phyloP scores from a whole-genome alignment of 225 moss, liverwort and hornwort genomes.

The Neckera pumila region DNA sequence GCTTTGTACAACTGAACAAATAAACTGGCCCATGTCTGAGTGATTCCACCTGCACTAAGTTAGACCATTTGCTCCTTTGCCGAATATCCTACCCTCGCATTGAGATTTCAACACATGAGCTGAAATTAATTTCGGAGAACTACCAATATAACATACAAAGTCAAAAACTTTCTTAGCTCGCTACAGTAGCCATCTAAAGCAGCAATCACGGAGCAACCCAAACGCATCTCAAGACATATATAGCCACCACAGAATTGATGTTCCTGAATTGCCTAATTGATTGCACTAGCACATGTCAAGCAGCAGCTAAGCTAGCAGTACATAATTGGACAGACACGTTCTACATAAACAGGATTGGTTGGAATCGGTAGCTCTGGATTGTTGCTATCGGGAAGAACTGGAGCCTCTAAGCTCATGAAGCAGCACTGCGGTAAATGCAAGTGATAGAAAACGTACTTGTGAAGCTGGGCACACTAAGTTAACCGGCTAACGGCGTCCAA shows the following conservation, averaged over 20 bases:
- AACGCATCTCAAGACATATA: background rate
- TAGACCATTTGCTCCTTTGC: background rate
- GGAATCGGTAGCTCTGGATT: background rate
- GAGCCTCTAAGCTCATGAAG: background rate
- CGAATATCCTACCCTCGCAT: background rate
- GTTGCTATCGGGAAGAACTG: background rate
- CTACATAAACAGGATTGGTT: constrained; percentile 2
- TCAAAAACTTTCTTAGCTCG: background rate
- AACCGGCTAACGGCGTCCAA: background rate
- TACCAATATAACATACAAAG: background rate
- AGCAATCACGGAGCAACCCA: background rate
- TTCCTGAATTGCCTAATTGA: constrained; percentile 7
- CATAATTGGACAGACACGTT: background rate
- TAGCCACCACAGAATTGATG: background rate
- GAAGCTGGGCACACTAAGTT: background rate
- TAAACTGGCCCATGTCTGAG: background rate
- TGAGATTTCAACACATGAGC: background rate
- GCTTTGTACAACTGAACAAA: background rate
- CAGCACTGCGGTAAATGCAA: background rate
- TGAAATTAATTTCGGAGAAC: background rate
- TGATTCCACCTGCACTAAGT: background rate
- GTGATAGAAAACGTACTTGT: background rate
- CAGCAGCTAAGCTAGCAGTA: background rate
- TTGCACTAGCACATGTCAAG: background rate
- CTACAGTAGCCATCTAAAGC: background rate